Evolutionary conservation across 257 asterid genomes (phyloP).

Genomic region (Solanum dulcamara): DNA sequence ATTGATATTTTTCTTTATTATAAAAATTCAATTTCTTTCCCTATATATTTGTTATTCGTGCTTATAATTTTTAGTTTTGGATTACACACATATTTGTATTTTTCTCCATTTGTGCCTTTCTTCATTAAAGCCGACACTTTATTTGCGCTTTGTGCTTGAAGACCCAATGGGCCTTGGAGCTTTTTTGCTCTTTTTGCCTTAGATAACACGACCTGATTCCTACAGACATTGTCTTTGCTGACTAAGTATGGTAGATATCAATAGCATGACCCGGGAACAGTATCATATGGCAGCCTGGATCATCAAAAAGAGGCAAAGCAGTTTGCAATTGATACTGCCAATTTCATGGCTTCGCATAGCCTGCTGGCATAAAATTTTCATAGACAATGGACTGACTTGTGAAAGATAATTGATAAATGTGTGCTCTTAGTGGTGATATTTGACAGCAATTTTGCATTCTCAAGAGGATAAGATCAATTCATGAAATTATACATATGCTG

Average conservation of each 20-base stretch:
- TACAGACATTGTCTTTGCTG: background rate
- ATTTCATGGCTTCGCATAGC: background rate
- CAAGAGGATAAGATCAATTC: background rate
- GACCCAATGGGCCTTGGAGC: background rate
- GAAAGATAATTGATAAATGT: background rate
- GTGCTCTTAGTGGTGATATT: background rate
- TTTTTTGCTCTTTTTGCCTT: background rate
- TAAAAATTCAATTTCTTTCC: background rate
- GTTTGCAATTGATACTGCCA: background rate
- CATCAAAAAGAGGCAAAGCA: background rate
- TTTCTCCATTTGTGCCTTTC: background rate
- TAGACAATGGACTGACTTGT: background rate
- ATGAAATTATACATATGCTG: background rate
- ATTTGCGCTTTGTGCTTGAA: background rate
- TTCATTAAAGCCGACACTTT: background rate
- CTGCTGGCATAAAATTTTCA: background rate
- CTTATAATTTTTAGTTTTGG: background rate
- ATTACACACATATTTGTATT: background rate
- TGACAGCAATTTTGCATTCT: background rate
- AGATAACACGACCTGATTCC: background rate
- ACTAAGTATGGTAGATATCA: background rate
- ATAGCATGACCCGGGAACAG: background rate
- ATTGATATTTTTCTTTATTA: background rate
- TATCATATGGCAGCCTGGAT: background rate
- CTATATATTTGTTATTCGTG: background rate